These are phyloP conservation scores for Mycena kentingensis DNA, from an alignment of 768 basidiomycete species.

Conservation along the genomic window DNA sequence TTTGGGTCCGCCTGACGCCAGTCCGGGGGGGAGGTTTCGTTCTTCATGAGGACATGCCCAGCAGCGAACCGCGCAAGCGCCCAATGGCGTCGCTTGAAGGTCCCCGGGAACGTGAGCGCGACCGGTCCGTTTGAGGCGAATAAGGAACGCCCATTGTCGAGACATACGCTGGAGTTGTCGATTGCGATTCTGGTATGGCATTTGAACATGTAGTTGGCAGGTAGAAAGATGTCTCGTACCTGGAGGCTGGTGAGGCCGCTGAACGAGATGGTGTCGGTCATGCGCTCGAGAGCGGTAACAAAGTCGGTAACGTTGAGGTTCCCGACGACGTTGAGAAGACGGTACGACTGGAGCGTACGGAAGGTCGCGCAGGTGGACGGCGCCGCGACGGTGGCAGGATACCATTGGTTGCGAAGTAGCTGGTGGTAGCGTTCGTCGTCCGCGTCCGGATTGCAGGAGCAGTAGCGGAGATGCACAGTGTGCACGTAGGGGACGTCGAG, in stretches of 20 bases:
- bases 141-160: conserved; percentile 1
- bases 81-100: conserved; percentile 2
- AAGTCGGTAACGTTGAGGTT: conserved; percentile 7
- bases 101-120: conserved; percentile 5
- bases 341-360: conserved; percentile 10
- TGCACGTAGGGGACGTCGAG: conserved; percentile 15
- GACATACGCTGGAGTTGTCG: conserved; percentile 11
- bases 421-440: neutral
- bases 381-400: conserved; percentile 13
- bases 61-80: conserved; percentile 19
- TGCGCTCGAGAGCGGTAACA: conserved; percentile 2
- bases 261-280: neutral
- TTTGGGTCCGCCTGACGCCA: conserved; percentile 13
- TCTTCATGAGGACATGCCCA: conserved; percentile 25
- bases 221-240: neutral
- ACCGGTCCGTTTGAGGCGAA: conserved; percentile 4
- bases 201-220: neutral
- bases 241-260: conserved; percentile 1
- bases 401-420: conserved; percentile 7
- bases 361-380: conserved; percentile 18
- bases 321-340: conserved; percentile 16
- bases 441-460: conserved; percentile 3
- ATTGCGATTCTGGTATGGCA: conserved; percentile 6
- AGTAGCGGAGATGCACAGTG: conserved; percentile 6
- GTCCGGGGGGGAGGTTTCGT: conserved; percentile 20